A percentile compares a stretch with the other conserved stretches of the same genome.
Evolutionary conservation across 345 rosid genomes (phyloP).

Genomic region (Theobroma cacao): DNA sequence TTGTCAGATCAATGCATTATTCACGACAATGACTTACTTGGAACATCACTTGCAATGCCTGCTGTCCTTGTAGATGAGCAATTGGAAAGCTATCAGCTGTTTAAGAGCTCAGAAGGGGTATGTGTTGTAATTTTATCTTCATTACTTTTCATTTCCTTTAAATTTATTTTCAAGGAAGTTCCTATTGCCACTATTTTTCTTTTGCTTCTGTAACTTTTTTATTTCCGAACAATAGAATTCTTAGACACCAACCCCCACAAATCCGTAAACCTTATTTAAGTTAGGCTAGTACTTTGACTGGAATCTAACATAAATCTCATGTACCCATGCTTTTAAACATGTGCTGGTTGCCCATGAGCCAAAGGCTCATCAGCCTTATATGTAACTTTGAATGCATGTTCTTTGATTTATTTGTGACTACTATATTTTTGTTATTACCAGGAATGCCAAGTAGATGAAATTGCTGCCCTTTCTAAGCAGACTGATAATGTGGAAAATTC

Average conservation of each 20-base stretch:
- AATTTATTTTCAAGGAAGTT: constrained; percentile 5
- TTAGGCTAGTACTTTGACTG: neutral
- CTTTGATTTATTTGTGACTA: neutral
- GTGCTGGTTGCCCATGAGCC: neutral
- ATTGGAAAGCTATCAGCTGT: constrained; percentile 26
- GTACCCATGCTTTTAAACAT: neutral
- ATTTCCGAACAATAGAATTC: neutral
- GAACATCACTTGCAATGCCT: constrained; percentile 29
- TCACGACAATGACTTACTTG: constrained; percentile 29
- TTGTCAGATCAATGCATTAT: constrained; percentile 24
- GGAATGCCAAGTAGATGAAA: constrained; percentile 44
- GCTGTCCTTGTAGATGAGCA: constrained; percentile 26
- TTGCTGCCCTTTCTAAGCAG: constrained; percentile 22
- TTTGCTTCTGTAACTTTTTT: neutral
- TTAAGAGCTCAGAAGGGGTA: constrained; percentile 36
- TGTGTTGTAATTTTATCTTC: constrained; percentile 16
- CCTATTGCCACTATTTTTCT: constrained; percentile 4
- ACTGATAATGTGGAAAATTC: constrained; percentile 26
- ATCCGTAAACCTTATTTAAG: neutral
- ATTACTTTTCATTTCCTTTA: constrained; percentile 3
- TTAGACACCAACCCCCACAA: neutral
- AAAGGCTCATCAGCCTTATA: neutral
- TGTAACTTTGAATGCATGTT: neutral
- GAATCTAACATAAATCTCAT: neutral
- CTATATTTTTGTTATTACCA: constrained; percentile 20